phyloP scores from a whole-genome alignment of 768 basidiomycete genomes.

The Austroboletus eburneus region DNA sequence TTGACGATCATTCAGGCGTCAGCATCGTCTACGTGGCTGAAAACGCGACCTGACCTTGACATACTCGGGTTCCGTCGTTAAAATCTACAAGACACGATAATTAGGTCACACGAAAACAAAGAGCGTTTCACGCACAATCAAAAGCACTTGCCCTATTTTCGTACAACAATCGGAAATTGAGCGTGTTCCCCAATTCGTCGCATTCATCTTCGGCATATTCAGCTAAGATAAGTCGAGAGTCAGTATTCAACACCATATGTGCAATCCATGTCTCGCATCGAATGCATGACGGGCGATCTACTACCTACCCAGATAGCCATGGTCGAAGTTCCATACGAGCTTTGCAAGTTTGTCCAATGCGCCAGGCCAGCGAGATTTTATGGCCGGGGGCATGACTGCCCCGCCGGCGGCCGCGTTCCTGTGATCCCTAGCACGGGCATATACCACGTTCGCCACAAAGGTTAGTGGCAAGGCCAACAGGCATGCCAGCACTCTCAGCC shows the following conservation, averaged over 20 bases:
- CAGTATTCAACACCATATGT: no score
- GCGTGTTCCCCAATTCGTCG: slow-evolving; percentile 21
- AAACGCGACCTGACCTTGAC: slow-evolving; percentile 34
- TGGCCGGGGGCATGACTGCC: slow-evolving; percentile 41
- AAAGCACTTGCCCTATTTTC: slow-evolving; percentile 24
- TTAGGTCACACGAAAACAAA: no score
- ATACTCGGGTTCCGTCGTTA: slow-evolving; percentile 37
- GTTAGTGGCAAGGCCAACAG: slow-evolving; percentile 24
- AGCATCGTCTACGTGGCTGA: no score
- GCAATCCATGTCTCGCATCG: no score
- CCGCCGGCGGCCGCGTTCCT: slow-evolving; percentile 42
- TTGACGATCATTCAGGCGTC: neutral
- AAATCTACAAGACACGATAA: slow-evolving; percentile 31
- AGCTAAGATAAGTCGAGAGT: slow-evolving; percentile 4
- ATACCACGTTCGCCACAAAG: slow-evolving; percentile 27
- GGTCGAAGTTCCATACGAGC: slow-evolving; percentile 36
- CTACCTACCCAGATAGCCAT: slow-evolving; percentile 47
- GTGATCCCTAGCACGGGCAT: slow-evolving; percentile 41
- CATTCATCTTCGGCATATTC: slow-evolving; percentile 11
- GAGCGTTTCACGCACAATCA: neutral
- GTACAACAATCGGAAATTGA: slow-evolving; percentile 19
- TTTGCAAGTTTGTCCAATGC: slow-evolving; percentile 43
- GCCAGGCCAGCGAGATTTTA: slow-evolving; percentile 38
- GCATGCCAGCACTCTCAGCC: slow-evolving; percentile 15
- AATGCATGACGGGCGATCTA: neutral